Conservation (phyloP, 176 grass and related monocot genomes). For the Pontederia paniculata region DNA sequence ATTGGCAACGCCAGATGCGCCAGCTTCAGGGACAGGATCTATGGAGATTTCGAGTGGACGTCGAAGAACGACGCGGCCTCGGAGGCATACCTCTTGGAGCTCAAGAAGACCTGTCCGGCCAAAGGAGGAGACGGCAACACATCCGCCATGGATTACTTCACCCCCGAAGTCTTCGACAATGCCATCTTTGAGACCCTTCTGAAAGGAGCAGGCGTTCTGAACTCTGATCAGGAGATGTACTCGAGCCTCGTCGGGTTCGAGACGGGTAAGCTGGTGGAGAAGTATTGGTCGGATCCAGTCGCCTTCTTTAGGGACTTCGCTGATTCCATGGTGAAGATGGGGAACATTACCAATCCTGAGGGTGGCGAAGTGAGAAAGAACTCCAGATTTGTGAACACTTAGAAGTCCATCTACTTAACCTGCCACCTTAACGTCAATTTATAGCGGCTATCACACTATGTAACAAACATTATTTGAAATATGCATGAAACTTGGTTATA, state of each 20-base stretch:
- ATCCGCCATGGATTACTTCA: slow-evolving; percentile 57
- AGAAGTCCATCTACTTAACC: background rate
- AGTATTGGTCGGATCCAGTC: slow-evolving; percentile 60
- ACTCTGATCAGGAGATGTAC: slow-evolving; percentile 99
- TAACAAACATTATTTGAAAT: too few species aligned
- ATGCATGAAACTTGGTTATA: too few species aligned
- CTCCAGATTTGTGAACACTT: slow-evolving; percentile 89
- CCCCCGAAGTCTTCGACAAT: slow-evolving; percentile 58
- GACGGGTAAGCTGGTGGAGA: slow-evolving; percentile 53
- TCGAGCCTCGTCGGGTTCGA: slow-evolving; percentile 51
- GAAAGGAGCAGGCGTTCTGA: slow-evolving; percentile 71
- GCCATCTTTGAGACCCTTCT: slow-evolving; percentile 62
- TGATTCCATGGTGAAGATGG: slow-evolving; percentile 98
- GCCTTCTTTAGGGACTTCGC: slow-evolving; percentile 90
- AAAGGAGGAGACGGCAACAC: slow-evolving; percentile 64
- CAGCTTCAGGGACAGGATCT: slow-evolving; percentile 64
- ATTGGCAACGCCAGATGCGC: slow-evolving; percentile 75
- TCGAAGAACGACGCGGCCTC: slow-evolving; percentile 48
- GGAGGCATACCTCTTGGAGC: slow-evolving; percentile 48
- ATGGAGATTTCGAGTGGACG: slow-evolving; percentile 61
- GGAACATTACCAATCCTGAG: slow-evolving; percentile 75
- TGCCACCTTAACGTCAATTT: too few species aligned
- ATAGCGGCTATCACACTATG: too few species aligned
- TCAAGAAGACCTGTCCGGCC: slow-evolving; percentile 59
- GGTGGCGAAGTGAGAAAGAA: slow-evolving; percentile 88